A percentile compares a stretch with the other conserved stretches of the same genome.
Conservation (phyloP, 768 basidiomycete genomes). For the Austroboletus festivus region DNA sequence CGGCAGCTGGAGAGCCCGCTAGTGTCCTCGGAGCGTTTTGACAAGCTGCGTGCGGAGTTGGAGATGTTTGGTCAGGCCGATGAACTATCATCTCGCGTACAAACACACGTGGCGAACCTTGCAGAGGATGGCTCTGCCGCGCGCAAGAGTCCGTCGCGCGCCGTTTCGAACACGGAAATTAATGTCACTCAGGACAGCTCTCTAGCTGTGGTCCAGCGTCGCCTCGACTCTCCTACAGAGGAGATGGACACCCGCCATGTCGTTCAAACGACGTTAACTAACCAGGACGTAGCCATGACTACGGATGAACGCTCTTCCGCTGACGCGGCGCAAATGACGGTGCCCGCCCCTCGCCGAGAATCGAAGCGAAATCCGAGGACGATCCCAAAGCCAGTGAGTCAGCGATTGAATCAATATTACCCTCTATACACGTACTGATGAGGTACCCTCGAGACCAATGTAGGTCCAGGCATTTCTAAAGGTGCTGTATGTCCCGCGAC, state of each 20-base stretch:
- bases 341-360: slow-evolving; percentile 5
- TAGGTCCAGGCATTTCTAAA: slow-evolving; percentile 19
- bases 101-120: neutral
- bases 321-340: slow-evolving; percentile 1
- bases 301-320: neutral
- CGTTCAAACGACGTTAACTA: neutral
- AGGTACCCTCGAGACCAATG: slow-evolving; percentile 16
- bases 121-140: neutral
- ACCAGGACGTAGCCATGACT: slow-evolving; percentile 3
- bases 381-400: slow-evolving; percentile 22
- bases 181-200: neutral
- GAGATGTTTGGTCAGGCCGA: slow-evolving; percentile 13
- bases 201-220: slow-evolving; percentile 2
- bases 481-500: slow-evolving; percentile 6
- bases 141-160: neutral
- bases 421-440: slow-evolving; percentile 16
- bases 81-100: slow-evolving; percentile 6
- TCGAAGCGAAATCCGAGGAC: slow-evolving; percentile 29
- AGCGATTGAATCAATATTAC: neutral
- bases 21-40: slow-evolving; percentile 28
- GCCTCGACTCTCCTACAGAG: neutral
- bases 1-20: slow-evolving; percentile 7
- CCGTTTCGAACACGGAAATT: neutral
- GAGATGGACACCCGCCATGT: neutral
- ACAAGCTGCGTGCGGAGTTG: slow-evolving; percentile 18